Evolutionary conservation across 2,329 filamentous ascomycete species (phyloP), one percentile per base, ranked within the genome.

Genomic region (Rugonectria rugulosa): DNA sequence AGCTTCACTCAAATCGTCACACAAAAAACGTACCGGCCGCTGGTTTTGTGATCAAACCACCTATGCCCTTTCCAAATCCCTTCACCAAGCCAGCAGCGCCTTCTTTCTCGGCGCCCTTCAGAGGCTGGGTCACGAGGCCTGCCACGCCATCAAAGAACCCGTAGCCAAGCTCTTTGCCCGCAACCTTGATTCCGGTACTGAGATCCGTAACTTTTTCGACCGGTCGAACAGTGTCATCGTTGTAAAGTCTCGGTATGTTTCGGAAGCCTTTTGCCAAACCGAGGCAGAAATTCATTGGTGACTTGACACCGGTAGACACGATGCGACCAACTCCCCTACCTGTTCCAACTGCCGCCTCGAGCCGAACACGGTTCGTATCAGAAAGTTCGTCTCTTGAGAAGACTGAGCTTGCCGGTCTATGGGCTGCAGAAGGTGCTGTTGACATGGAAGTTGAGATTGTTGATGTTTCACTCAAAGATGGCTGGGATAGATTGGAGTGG

Each of bases 201-300:
- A 96, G 77, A 46, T 88, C 89, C 0, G 90, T 92, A 5, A 97
- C 90, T 64, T 91, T 91, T 54, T 92, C 89, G 1, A 84, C 78
- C n/a, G 89, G 88, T 8, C 91, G 83, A 1, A 97, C 87, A 1
- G 88, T 93, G 2, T 91, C 86, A 66, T 96, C 92, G 36, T 92
- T 90, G 69, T 97, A 97, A 1, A 97, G 77, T 63, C 85, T 88
- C 0, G 93, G 92, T 6, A 90, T 88, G 65, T 97, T 97, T 69
- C 94, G 89, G 70, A 97, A 96, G 0, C 93, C 93, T 71, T 89
- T 90, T 1, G 92, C 89, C 31, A 97, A 75, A 1, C 90, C 90
- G 36, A 97, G 75, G 34, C 90, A 91, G 60, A 97, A 89, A 70
- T 96, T 91, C 81, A 95, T 88, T 0, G 92, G 93, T 2, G 88